Evolutionary conservation across 495 filamentous ascomycete species (phyloP).

Genomic region (Aspergillus heteromorphus): DNA sequence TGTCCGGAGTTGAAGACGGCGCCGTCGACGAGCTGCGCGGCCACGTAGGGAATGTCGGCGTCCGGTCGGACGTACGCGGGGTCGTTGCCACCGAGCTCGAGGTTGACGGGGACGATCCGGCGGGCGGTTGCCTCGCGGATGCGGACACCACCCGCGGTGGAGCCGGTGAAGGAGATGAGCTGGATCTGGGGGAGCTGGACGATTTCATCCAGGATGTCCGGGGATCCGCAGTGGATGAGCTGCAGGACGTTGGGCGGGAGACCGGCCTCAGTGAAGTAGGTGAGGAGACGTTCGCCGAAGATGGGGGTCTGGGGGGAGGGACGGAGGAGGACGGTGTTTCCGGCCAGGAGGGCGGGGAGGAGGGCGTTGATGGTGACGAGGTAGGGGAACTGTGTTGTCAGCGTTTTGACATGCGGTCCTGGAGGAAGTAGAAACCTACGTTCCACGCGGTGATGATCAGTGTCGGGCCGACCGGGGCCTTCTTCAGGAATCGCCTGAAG

Average conservation of each 20-base stretch:
- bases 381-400: conserved; percentile 73
- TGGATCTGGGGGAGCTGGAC: conserved; percentile 67
- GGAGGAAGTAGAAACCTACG: conserved; percentile 47
- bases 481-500: conserved; percentile 83
- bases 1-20: conserved; percentile 96
- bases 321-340: conserved; percentile 86
- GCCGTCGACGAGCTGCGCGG: conserved; percentile 89
- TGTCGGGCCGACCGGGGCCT: conserved; percentile 77
- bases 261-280: conserved; percentile 73
- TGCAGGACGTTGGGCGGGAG: conserved; percentile 78
- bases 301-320: conserved; percentile 92
- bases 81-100: conserved; percentile 93
- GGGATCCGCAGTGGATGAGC: conserved; percentile 78
- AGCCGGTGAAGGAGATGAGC: conserved; percentile 86
- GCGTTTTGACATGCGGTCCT: not conserved
- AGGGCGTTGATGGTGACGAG: conserved; percentile 87
- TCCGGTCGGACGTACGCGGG: conserved; percentile 83
- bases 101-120: conserved; percentile 72
- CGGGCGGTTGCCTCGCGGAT: conserved; percentile 78
- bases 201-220: conserved; percentile 67
- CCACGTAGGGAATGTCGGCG: conserved; percentile 81
- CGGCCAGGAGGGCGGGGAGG: conserved; percentile 79
- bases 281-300: conserved; percentile 72
- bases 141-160: conserved; percentile 75
- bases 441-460: conserved; percentile 94